Evolutionary conservation across 1,284 basidiomycete species (phyloP).

Genomic region (Termitomyces sp.): DNA sequence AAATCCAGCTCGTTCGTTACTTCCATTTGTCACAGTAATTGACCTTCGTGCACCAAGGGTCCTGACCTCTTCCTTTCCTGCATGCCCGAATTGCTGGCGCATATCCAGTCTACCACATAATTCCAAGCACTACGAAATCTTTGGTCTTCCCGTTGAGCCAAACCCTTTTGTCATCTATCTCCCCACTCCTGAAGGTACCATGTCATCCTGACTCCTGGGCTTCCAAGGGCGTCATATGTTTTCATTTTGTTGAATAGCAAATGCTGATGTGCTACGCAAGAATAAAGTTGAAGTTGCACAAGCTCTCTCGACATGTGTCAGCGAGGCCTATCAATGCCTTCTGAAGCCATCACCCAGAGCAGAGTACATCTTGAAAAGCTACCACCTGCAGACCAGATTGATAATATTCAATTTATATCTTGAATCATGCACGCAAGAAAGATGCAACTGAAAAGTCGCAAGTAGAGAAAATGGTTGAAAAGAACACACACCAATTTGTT

Average conservation of each 20-base stretch:
- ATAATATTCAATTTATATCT: constrained; percentile 70
- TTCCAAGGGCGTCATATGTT: constrained; percentile 50
- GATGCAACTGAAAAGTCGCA: constrained; percentile 47
- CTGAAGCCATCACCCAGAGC: constrained; percentile 60
- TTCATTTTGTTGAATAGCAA: background rate
- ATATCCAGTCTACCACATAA: constrained; percentile 52
- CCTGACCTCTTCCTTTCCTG: constrained; percentile 59
- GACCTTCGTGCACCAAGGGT: constrained; percentile 54
- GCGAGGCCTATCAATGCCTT: constrained; percentile 70
- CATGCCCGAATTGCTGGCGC: constrained; percentile 61
- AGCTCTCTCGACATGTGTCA: constrained; percentile 65
- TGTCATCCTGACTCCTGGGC: constrained; percentile 83
- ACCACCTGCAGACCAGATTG: constrained; percentile 68
- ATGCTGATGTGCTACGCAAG: constrained; percentile 30
- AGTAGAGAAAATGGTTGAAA: constrained; percentile 46
- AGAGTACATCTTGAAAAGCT: constrained; percentile 65
- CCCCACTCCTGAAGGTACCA: constrained; percentile 45
- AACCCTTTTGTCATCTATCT: constrained; percentile 66
- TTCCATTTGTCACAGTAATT: constrained; percentile 25
- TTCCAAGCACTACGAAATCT: constrained; percentile 55
- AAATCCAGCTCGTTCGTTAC: constrained; percentile 9
- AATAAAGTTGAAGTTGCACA: constrained; percentile 57
- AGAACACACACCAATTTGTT: constrained; percentile 64
- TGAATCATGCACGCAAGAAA: constrained; percentile 80
- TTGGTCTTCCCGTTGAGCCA: constrained; percentile 50